Percentiles rank a stretch among this genome's conserved stretches.
Evolutionary conservation across 2,329 filamentous ascomycete genomes (phyloP).

Genomic region (Mollisia scopiformis): DNA sequence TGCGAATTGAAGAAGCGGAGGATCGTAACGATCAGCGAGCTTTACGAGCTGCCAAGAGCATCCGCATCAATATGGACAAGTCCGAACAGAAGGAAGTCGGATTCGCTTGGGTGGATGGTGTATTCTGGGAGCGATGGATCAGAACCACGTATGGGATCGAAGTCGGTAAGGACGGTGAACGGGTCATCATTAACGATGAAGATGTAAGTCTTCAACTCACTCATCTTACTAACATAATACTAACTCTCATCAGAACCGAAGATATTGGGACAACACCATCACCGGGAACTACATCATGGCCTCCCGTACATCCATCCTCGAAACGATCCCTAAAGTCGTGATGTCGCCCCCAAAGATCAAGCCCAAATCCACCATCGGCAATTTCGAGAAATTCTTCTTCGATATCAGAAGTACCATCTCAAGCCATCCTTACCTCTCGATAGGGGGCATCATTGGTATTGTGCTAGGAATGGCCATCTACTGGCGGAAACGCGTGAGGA

Average conservation of each 20-base stretch:
- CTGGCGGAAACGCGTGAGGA: conserved; percentile 57
- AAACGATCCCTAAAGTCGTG: conserved; percentile 51
- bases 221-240: conserved; percentile 23
- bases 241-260: conserved; percentile 70
- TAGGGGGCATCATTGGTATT: conserved; percentile 61
- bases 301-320: conserved; percentile 58
- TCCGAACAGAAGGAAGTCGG: conserved; percentile 85
- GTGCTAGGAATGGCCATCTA: conserved; percentile 55
- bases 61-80: conserved; percentile 88
- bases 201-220: conserved; percentile 66
- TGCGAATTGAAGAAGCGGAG: conserved; percentile 94
- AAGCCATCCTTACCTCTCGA: conserved; percentile 61
- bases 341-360: conserved; percentile 63
- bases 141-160: conserved; percentile 93
- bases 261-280: conserved; percentile 92
- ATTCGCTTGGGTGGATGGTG: conserved; percentile 96
- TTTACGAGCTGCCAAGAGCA: conserved; percentile 83
- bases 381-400: conserved; percentile 72
- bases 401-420: conserved; percentile 61
- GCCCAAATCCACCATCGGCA: conserved; percentile 76
- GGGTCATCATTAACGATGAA: conserved; percentile 96
- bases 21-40: conserved; percentile 90
- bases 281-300: conserved; percentile 90
- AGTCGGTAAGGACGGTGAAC: conserved; percentile 79
- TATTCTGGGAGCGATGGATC: conserved; percentile 98